Conservation (phyloP, 2,329 filamentous ascomycete genomes). For the Endocalyx cinctus region DNA sequence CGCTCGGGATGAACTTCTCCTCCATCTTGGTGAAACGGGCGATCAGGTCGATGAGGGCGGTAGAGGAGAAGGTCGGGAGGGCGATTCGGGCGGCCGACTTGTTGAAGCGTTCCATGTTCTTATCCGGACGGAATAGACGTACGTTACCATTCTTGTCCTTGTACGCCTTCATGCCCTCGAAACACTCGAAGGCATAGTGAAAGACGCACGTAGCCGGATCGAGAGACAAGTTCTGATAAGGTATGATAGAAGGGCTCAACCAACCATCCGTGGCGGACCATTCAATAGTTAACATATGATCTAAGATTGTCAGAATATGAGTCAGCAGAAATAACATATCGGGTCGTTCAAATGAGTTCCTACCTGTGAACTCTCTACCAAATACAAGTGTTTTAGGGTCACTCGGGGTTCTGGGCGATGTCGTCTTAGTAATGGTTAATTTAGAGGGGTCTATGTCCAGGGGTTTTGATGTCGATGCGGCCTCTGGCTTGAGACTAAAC, state of each 20-base stretch:
- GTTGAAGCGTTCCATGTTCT: slow-evolving; percentile 95
- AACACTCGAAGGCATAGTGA: slow-evolving; percentile 97
- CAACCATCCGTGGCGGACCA: slow-evolving; percentile 86
- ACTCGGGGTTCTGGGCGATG: slow-evolving; percentile 66
- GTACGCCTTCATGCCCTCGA: slow-evolving; percentile 99
- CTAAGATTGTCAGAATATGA: too few species aligned
- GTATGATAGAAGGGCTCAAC: slow-evolving; percentile 76
- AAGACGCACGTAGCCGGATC: slow-evolving; percentile 96
- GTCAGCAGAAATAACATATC: background rate
- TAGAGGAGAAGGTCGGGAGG: slow-evolving; percentile 75
- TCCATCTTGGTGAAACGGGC: slow-evolving; percentile 75
- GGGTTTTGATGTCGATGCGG: slow-evolving; percentile 48
- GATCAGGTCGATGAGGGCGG: slow-evolving; percentile 75
- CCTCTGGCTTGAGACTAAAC: slow-evolving; percentile 51
- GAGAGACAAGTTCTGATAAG: slow-evolving; percentile 95
- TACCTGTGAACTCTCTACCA: slow-evolving; percentile 85
- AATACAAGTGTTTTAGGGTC: slow-evolving; percentile 83
- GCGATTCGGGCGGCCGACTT: slow-evolving; percentile 88
- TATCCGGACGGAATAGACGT: slow-evolving; percentile 87
- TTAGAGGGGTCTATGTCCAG: slow-evolving; percentile 72
- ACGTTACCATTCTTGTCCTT: slow-evolving; percentile 75
- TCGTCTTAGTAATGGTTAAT: slow-evolving; percentile 70
- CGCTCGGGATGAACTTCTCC: slow-evolving; percentile 81
- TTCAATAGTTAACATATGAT: slow-evolving; percentile 95
- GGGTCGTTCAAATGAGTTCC: slow-evolving; percentile 7